Conservation (phyloP, 805 yeast species). For the Metschnikowia bowlesiae region DNA sequence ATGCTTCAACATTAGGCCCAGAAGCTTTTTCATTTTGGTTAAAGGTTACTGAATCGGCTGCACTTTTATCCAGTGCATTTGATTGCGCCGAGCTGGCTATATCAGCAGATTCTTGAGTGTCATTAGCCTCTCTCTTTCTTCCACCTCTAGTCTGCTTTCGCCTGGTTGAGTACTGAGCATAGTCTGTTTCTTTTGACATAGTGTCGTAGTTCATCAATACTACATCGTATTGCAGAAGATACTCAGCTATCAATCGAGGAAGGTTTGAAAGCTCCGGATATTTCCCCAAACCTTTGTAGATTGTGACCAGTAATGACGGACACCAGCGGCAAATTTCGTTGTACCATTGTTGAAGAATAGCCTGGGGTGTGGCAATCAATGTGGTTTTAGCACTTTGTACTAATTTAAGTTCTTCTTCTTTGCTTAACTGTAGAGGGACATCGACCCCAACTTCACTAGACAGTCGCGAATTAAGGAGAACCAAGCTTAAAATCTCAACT, state of each 20-base stretch:
- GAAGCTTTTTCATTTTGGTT: neutral
- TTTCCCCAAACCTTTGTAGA: slow-evolving; percentile 54
- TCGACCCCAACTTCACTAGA: slow-evolving; percentile 26
- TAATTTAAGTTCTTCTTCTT: slow-evolving; percentile 40
- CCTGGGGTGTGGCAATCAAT: slow-evolving; percentile 78
- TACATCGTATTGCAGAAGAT: slow-evolving; percentile 61
- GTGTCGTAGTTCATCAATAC: slow-evolving; percentile 75
- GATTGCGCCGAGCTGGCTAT: neutral
- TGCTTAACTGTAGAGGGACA: slow-evolving; percentile 24
- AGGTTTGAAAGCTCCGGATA: slow-evolving; percentile 26
- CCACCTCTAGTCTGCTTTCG: slow-evolving; percentile 40
- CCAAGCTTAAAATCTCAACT: slow-evolving; percentile 69
- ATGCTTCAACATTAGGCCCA: slow-evolving; percentile 9
- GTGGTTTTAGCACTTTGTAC: slow-evolving; percentile 62
- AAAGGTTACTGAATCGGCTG: slow-evolving; percentile 5
- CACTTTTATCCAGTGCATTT: neutral
- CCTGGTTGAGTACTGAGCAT: slow-evolving; percentile 67
- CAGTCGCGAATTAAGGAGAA: slow-evolving; percentile 57
- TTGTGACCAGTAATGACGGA: slow-evolving; percentile 55
- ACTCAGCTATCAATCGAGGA: slow-evolving; percentile 45
- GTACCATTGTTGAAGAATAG: slow-evolving; percentile 83
- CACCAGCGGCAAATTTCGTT: slow-evolving; percentile 61
- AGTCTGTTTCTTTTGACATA: slow-evolving; percentile 70
- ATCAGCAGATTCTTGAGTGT: neutral
- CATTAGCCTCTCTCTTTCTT: slow-evolving; percentile 9